Evolutionary conservation across 2,329 filamentous ascomycete genomes (phyloP).

Genomic region (Botryosphaeria agaves): DNA sequence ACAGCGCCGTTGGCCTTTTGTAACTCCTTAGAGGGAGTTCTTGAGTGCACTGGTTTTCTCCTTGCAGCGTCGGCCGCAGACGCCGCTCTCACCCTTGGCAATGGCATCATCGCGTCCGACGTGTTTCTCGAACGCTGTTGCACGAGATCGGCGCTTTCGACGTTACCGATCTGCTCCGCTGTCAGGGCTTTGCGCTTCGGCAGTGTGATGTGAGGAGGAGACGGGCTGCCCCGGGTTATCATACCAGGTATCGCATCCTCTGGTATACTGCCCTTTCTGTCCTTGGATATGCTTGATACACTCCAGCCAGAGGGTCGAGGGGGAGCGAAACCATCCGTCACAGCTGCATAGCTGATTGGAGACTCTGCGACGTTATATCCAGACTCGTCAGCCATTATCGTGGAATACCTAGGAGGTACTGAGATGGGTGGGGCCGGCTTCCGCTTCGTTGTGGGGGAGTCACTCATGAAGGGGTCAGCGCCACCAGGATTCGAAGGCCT

Average conservation of each 20-base stretch:
- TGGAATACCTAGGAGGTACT: slow-evolving; percentile 26
- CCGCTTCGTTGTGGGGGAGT: slow-evolving; percentile 9
- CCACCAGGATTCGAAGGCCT: slow-evolving; percentile 6
- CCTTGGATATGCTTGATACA: slow-evolving; percentile 9
- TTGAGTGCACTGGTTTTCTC: slow-evolving; percentile 2
- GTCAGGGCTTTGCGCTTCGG: slow-evolving; percentile 28
- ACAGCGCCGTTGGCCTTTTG: slow-evolving; percentile 5
- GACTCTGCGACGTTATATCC: slow-evolving; percentile 17
- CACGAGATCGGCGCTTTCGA: slow-evolving; percentile 6
- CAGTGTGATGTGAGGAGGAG: slow-evolving; percentile 18
- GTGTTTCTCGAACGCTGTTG: slow-evolving; percentile 3
- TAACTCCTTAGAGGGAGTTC: too few relatives aligned
- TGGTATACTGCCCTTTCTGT: slow-evolving; percentile 13
- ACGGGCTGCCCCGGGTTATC: too few relatives aligned
- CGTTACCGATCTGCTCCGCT: slow-evolving; percentile 22
- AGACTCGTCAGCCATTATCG: slow-evolving; percentile 20
- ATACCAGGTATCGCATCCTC: too few relatives aligned
- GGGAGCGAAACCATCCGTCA: slow-evolving; percentile 21
- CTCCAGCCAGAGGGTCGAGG: slow-evolving; percentile 9
- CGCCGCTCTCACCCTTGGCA: background rate
- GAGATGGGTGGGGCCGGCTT: slow-evolving; percentile 24
- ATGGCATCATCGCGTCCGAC: slow-evolving; percentile 5
- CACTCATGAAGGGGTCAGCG: too few relatives aligned
- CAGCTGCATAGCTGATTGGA: slow-evolving; percentile 19
- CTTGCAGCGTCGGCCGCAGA: slow-evolving; percentile 1